Evolutionary conservation across 495 filamentous ascomycete genomes (phyloP), one percentile per base, ranked within the genome.

Genomic region (Penicillium alfredii): DNA sequence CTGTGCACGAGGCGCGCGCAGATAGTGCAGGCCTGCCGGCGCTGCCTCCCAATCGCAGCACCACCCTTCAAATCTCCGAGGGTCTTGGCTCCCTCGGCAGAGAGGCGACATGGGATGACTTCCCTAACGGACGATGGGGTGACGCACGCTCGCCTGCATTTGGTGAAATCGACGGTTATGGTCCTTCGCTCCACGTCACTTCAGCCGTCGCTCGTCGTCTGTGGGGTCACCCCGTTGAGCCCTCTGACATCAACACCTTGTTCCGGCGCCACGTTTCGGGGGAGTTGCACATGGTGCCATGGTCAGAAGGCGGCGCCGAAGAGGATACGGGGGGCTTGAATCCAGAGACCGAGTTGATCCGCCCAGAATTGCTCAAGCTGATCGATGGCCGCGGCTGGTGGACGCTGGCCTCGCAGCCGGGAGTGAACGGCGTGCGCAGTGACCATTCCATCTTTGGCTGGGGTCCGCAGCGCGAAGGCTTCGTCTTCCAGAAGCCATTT

Each of bases 21-120:
- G 59, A 63, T 21, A 66, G 69, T 8, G 64, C 62, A 5, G 60
- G 49, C 8, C 54, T 66, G 43, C 64, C 54, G 3, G 62, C 64
- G 3, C 31, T 56, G 33, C 58, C 58, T 8, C 61, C 63, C 51
- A 76, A 73, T 18, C 74, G 83, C 26, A 81, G 81, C 30, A 88
- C 85, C 48, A 90, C 88, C 4, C 76, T 96, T 11, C 86, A 86
- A 12, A 95, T 95, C 35, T 93, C 89, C 0, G 88, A 95, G 68
- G 89, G 89, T 3, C 78, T 90, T 45, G 89, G 89, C 24, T 69
- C 84, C n/a, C 72, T 95, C 8, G 92, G 90, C 20, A 73, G 93
- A 42, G 93, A 96, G 66, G 93, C 93, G 14, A 97, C 92, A 4
- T 98, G 92, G 92, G 92, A 98, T 56, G 92, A 98, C 63, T 98